Base-by-base conservation (phyloP, 495 filamentous ascomycete species). In the Immersiella caudata region DNA sequence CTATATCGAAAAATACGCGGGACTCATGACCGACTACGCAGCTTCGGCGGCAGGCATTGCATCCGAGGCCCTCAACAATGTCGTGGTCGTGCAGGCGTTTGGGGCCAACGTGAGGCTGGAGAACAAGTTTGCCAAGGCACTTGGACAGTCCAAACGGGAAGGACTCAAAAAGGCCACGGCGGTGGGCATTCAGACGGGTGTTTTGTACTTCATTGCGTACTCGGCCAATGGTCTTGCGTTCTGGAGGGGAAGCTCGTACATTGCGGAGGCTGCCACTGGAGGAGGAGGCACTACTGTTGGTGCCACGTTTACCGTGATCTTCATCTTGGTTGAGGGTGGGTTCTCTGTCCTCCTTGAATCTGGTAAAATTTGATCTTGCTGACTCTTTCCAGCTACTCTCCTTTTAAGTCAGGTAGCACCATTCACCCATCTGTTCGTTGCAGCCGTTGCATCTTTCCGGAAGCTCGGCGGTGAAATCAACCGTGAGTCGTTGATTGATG, bases 131-230 rank as follows among this genome's bases (percentile, higher is more conserved):
- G 76, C 81, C 18, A 76, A 71, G 12, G 75, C 79, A 18, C 79
- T 90, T 9, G 78, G 73, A 26, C 60, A 70, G 4, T 80, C 84
- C 4, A 81, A 82, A 70, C 78, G 76, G 29, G 79, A 81, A 36
- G 87, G 87, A 0, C 67, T 87, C 18, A 87, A 86, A 65, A 91
- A 89, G 71, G 84, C 85, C 5, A 66, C 82, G 1, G 86, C 84
- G 0, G 78, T 83, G n/a, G 89, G 84, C 12, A 75, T 86, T 1
- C 87, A 90, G 64, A 81, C 86, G n/a, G 88, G 88, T n/a, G 68
- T 87, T 21, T 73, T 91, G 22, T 91, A 89, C 67, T 90, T 91
- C 65, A 83, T 89, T 64, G 86, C 85, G 8, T 90, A 87, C 67
- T 80, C 49, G 46, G 62, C 62, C 12, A 64, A 64, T 49, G 62